These are phyloP conservation scores for Coemansia sp. DNA, from an alignment of 192 early-diverging fungal genomes.

Conservation along the genomic window DNA sequence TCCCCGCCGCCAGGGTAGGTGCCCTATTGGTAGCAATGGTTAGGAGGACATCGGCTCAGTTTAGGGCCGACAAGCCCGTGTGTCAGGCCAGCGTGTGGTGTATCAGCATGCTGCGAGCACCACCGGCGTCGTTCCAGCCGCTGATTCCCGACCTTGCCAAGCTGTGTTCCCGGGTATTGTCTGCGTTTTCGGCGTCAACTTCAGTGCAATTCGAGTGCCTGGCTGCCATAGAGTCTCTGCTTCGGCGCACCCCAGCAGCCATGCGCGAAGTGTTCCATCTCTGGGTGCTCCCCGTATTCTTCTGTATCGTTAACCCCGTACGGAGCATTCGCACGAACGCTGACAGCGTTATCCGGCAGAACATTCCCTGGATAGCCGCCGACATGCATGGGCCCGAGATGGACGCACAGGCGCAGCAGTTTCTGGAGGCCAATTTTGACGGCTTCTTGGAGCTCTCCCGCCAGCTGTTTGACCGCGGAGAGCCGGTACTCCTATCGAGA, in stretches of 20 bases:
- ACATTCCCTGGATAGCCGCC: constrained; percentile 51
- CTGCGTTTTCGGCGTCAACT: constrained; percentile 18
- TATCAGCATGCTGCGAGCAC: constrained; percentile 23
- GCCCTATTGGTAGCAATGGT: constrained; percentile 8
- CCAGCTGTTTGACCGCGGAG: constrained; percentile 22
- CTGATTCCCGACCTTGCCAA: constrained; percentile 10
- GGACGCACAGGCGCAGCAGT: constrained; percentile 15
- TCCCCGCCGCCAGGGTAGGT: background rate
- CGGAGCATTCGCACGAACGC: constrained; percentile 46
- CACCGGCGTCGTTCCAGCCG: constrained; percentile 8
- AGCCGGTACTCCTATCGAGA: constrained; percentile 29
- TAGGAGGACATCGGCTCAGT: constrained; percentile 3
- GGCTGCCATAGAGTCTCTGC: constrained; percentile 30
- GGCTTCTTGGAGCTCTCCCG: constrained; percentile 8
- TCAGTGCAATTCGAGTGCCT: constrained; percentile 41
- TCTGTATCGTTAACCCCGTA: constrained; percentile 25
- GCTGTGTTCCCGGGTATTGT: constrained; percentile 13
- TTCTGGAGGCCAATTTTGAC: constrained; percentile 16
- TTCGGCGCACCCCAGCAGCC: constrained; percentile 24
- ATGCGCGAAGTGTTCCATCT: constrained; percentile 24
- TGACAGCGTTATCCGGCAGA: constrained; percentile 35
- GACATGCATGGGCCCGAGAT: constrained; percentile 31
- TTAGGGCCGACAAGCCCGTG: constrained; percentile 22
- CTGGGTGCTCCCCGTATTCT: constrained; percentile 47
- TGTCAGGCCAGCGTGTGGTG: constrained; percentile 34